Evolutionary conservation across 164 flowering plant genomes (phyloP), one percentile per base, ranked within the genome.

Genomic region (Vitis rotundifolia): DNA sequence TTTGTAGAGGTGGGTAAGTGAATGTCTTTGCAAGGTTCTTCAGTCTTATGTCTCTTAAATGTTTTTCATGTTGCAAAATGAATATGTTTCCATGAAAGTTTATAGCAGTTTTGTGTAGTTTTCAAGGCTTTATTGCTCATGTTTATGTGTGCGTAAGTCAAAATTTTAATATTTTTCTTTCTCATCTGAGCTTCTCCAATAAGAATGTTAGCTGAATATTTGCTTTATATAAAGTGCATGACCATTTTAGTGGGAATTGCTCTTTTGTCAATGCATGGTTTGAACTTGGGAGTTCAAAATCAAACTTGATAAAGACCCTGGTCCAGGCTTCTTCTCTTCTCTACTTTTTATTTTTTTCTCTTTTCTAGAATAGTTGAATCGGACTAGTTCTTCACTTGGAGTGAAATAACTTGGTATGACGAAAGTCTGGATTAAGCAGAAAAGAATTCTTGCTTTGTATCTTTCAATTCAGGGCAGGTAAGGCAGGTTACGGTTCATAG

Each of bases 1-100:
- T 68, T 28, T 76, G 19, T 68, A 67, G 49, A 68, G 47, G 37
- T 31, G 49, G 19, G 49, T 26, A 18, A 18, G 11, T 7, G 7
- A 57, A 59, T 29, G 10, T 37, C 47, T 28, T 28, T 28, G 47
- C 47, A 29, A 26, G 47, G 8, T 3, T 29, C 15, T 13, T 14
- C 59, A 5, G n/a, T 53, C 19, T 8, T 16, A 26, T 14, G 11
- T 59, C n/a, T 12, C 37, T 59, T 26, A 9, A 10, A 29, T 26
- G 26, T 59, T 59, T 26, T 13, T 26, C 62, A 59, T 59, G 44
- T 59, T 59, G 5, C 29, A 37, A 12, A 55, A 4, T 57, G 8
- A 10, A 19, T 57, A 19, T 53, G 8, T 5, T 53, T 14, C 56
- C 56, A 13, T n/a, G 56, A 53, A 53, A 53, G n/a, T 53, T n/a